Evolutionary conservation across 2,329 filamentous ascomycete species (phyloP).

Genomic region (Fusarium lateritium): DNA sequence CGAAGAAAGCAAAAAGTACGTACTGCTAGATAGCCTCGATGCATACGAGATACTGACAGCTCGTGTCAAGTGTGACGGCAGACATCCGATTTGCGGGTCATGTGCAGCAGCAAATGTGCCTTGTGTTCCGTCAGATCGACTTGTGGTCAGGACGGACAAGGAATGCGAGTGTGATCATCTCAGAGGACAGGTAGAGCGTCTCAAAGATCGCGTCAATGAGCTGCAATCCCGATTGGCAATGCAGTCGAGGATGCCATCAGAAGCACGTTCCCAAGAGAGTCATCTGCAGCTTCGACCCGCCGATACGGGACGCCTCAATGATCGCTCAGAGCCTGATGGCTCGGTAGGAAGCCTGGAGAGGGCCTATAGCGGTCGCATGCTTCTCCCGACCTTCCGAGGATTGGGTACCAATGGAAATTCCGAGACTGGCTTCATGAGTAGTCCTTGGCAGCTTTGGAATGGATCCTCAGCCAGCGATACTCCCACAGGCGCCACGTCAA

Average conservation of each 20-base stretch:
- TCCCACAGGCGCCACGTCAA: constrained; percentile 14
- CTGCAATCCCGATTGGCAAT: constrained; percentile 32
- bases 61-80: constrained; percentile 39
- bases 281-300: constrained; percentile 8
- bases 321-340: constrained; percentile 19
- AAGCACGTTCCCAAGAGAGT: background rate
- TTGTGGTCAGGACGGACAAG: constrained; percentile 35
- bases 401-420: constrained; percentile 9
- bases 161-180: constrained; percentile 44
- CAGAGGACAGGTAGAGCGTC: constrained; percentile 32
- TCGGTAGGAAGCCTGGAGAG: constrained; percentile 31
- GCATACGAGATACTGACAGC: background rate
- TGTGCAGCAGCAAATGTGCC: constrained; percentile 33
- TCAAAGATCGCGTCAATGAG: constrained; percentile 33
- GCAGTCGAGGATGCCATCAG: constrained; percentile 6
- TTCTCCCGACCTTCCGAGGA: constrained; percentile 40
- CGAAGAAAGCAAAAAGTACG: constrained; percentile 44
- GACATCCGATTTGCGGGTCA: constrained; percentile 40
- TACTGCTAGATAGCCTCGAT: background rate
- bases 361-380: constrained; percentile 40
- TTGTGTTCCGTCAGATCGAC: constrained; percentile 44
- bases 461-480: constrained; percentile 37
- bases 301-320: background rate
- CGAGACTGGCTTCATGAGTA: constrained; percentile 40
- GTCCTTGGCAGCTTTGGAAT: constrained; percentile 45